Evolutionary conservation across 1,139 yeast species (phyloP), one percentile per base, ranked within the genome.

Genomic region (Hyphopichia pseudoburtonii): DNA sequence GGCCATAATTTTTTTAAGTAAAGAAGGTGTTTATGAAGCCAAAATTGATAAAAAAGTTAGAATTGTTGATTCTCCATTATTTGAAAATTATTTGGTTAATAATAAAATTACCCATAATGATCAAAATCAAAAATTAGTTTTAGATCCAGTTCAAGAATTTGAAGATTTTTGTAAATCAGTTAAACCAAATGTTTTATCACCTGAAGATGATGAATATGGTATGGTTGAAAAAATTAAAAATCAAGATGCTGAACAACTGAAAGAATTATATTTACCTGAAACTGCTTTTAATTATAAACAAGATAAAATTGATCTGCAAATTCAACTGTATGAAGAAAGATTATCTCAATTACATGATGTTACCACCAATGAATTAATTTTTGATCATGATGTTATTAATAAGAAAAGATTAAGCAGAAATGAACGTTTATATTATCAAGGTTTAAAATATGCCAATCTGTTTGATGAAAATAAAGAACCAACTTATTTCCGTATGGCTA

Each of bases 21-120:
- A 47, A 28, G 48, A 47, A 29, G 64, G 64, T 10, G 62, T 62
- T 18, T 62, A 58, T 40, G 67, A 63, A 44, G 61, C 59, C 1
- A 57, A 54, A 35, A 40, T 57, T 15, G 58, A 55, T 17, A 37
- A 41, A 5, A 48, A 51, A 31, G 48, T 51, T 40, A 38, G 56
- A 28, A 41, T 54, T 21, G 57, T 59, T 11, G 62, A 62, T 47
- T 51, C 56, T 3, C 51, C 52, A 14, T 46, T 64, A 33, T 54
- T 57, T 41, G 50, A 50, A 19, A 40, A 48, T 32, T 62, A 51
- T 42, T 46, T 64, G 37, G 32, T 38, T 9, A 36, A 45, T 30
- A 44, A 52, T 18, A 44, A 54, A 17, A 46, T 47, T 21, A 47
- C 46, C 24, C 24, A 34, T 14, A 24, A 34, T 17, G 52, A 46